phyloP scores from a whole-genome alignment of 202 grass and related monocot species.

The Carex sylvatica region DNA sequence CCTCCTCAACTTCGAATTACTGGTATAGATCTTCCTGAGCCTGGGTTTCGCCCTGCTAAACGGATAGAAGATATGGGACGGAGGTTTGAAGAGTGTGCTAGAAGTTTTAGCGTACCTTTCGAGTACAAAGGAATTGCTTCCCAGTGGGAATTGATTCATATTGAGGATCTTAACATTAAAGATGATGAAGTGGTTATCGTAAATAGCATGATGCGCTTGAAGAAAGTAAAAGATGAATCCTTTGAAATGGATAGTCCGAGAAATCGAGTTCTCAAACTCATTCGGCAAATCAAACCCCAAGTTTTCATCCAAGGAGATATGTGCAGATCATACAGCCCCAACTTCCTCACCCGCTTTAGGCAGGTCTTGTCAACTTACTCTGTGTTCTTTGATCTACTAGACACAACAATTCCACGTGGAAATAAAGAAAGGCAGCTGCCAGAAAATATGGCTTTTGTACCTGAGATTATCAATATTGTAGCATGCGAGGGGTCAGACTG shows the following conservation, averaged over 20 bases:
- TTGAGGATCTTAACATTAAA: constrained; percentile 48
- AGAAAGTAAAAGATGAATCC: constrained; percentile 1
- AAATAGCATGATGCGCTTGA: constrained; percentile 34
- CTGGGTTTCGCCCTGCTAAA: constrained; percentile 49
- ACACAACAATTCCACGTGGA: constrained; percentile 34
- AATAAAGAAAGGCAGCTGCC: constrained; percentile 31
- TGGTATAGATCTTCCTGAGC: constrained; percentile 41
- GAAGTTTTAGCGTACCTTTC: constrained; percentile 54
- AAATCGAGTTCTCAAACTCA: constrained; percentile 38
- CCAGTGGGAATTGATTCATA: constrained; percentile 43
- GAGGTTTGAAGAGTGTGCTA: constrained; percentile 47
- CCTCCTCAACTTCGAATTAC: constrained; percentile 54
- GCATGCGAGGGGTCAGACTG: too few species aligned
- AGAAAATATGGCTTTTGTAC: constrained; percentile 29
- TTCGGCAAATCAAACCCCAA: constrained; percentile 34
- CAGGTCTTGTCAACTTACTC: constrained; percentile 38
- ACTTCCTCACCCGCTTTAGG: constrained; percentile 29
- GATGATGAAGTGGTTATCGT: constrained; percentile 57
- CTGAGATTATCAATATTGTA: not conserved
- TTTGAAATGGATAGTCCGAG: constrained; percentile 29
- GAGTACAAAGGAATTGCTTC: constrained; percentile 50
- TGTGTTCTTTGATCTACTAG: constrained; percentile 40
- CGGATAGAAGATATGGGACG: constrained; percentile 15
- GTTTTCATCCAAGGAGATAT: constrained; percentile 35
- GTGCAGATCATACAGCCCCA: constrained; percentile 29